Conservation (phyloP, 1,139 yeast genomes). For the Scheffersomyces cryptocercus region DNA sequence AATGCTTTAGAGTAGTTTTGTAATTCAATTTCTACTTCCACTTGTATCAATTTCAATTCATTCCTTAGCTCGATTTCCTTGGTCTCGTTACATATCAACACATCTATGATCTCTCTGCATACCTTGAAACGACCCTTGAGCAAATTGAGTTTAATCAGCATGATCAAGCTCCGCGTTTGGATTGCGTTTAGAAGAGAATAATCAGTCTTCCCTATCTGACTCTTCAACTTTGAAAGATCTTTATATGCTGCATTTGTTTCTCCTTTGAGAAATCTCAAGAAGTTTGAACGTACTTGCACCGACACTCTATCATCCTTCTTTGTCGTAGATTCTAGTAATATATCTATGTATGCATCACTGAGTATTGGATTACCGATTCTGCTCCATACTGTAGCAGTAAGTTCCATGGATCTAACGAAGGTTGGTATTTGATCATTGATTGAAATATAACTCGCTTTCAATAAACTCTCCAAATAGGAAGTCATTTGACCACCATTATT, state of each 20-base stretch:
- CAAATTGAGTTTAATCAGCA: conserved; percentile 37
- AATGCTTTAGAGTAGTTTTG: conserved; percentile 39
- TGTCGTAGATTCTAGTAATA: conserved; percentile 38
- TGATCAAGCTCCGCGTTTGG: conserved; percentile 36
- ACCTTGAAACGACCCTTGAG: conserved; percentile 34
- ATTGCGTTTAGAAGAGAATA: conserved; percentile 38
- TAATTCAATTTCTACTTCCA: conserved; percentile 18
- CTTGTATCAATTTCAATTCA: conserved; percentile 27
- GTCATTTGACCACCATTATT: conserved; percentile 50
- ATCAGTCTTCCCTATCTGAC: conserved; percentile 21
- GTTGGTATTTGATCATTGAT: conserved; percentile 31
- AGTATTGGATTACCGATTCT: conserved; percentile 50
- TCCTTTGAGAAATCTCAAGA: conserved; percentile 35
- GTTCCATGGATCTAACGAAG: conserved; percentile 49
- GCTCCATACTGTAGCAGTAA: conserved; percentile 52
- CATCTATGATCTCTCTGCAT: conserved; percentile 22
- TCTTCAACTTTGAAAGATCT: conserved; percentile 26
- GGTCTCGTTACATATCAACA: conserved; percentile 24
- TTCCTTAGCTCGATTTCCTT: conserved; percentile 33
- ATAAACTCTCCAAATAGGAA: conserved; percentile 50
- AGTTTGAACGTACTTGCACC: conserved; percentile 39
- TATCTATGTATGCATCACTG: conserved; percentile 45
- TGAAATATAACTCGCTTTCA: conserved; percentile 56
- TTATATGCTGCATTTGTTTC: conserved; percentile 37
- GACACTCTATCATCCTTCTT: conserved; percentile 31